Conservation (phyloP, 805 yeast species). For the Barnettozyma salicaria region DNA sequence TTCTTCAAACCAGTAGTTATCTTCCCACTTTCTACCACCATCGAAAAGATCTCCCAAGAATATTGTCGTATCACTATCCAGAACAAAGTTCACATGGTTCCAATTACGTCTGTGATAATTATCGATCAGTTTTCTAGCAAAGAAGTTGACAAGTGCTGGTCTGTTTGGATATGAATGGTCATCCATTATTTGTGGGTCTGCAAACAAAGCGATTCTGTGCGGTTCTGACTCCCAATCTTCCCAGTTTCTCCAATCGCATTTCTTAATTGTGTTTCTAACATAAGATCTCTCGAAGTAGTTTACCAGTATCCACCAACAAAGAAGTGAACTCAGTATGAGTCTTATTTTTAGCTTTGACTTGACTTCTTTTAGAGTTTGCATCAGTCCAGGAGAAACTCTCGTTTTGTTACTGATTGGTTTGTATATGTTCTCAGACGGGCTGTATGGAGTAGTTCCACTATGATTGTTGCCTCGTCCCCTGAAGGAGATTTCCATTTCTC, state of each 20-base stretch:
- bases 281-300: slow-evolving; percentile 50
- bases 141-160: slow-evolving; percentile 40
- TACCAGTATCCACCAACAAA: slow-evolving; percentile 40
- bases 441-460: not conserved
- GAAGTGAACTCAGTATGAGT: slow-evolving; percentile 11
- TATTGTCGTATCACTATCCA: slow-evolving; percentile 70
- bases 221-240: slow-evolving; percentile 46
- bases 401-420: slow-evolving; percentile 11
- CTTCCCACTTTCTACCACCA: slow-evolving; percentile 88
- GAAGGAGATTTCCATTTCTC: slow-evolving; percentile 14
- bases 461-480: slow-evolving; percentile 14
- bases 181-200: slow-evolving; percentile 95
- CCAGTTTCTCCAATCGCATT: slow-evolving; percentile 65
- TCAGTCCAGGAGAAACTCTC: slow-evolving; percentile 3
- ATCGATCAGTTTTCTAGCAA: slow-evolving; percentile 65
- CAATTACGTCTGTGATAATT: slow-evolving; percentile 76
- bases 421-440: slow-evolving; percentile 7
- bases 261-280: slow-evolving; percentile 38
- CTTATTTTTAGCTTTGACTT: slow-evolving; percentile 11
- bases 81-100: slow-evolving; percentile 44
- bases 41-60: slow-evolving; percentile 92
- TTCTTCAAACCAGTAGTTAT: slow-evolving; percentile 65
- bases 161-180: slow-evolving; percentile 78
- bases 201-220: slow-evolving; percentile 57
- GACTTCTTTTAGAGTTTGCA: not conserved